Evolutionary conservation across 352 stramenopile genomes (phyloP), one percentile per base, ranked within the genome.

Genomic region (Pythium chondricola): DNA sequence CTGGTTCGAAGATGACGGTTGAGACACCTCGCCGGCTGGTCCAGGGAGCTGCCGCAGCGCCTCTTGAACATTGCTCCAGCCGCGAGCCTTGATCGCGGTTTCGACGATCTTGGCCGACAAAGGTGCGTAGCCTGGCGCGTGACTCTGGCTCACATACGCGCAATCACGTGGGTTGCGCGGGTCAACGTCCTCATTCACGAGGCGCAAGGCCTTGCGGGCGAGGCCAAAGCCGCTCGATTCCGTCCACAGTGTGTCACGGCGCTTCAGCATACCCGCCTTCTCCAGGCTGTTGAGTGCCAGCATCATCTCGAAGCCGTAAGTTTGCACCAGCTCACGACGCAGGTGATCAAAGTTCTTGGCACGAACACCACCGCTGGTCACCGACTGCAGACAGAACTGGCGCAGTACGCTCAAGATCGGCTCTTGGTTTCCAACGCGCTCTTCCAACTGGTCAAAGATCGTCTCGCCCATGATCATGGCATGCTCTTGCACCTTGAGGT

Each of bases 291-390:
- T 85, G 9, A 99, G 62, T 17, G 92, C 80, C 18, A 96, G 72
- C 39, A 98, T 62, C 65, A 95, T 96, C 61, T 98, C 87, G 52
- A 98, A 98, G 6, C 95, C 96, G 60, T 99, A 99, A 1, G 89
- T 97, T 66, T 99, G 95, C 27, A 98, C 83, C 16, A 98, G 76
- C 46, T 98, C 87, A 29, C 88, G 80, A 25, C 92, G 85, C 10
- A 99, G 70, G 40, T 90, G 69, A 66, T 98, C 95, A 58, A 97
- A 98, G 58, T 94, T 91, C 58, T 93, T 94, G 8, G 88, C 83
- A 61, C 96, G 95, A 56, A 99, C 87, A 5, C 96, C 96, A 32
- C 93, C 94, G 22, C 74, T 80, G 17, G 88, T 93, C 26, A 98
- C 67, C 10, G 86, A 98, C 63, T 98, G 93, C 31, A 98, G 72